These are phyloP conservation scores for Cryptococcus sp. DNA, from an alignment of 1,284 basidiomycete genomes.

Conservation along the genomic window DNA sequence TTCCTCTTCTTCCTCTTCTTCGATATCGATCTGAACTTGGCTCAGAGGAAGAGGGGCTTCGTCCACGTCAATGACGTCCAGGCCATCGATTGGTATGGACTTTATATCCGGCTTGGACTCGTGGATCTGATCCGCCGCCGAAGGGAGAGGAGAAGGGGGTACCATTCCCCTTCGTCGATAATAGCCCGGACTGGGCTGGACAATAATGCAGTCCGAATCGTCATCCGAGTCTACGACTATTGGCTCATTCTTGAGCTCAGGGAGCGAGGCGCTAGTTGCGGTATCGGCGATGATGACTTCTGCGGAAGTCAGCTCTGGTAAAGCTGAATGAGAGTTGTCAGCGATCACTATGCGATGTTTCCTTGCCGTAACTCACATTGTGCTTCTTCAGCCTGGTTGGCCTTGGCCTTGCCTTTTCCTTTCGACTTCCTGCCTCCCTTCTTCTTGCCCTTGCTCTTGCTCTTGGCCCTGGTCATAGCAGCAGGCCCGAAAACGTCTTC, in stretches of 20 bases:
- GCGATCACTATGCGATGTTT: too few species aligned
- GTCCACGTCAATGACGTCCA: not conserved
- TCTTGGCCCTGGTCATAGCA: constrained; percentile 6
- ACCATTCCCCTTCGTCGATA: constrained; percentile 11
- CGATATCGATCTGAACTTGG: not conserved
- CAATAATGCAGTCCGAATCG: constrained; percentile 16
- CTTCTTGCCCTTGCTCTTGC: constrained; percentile 4
- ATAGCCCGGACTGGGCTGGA: constrained; percentile 6
- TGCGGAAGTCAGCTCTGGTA: constrained; percentile 11
- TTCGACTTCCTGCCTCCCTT: constrained; percentile 1
- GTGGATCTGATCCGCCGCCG: too few species aligned
- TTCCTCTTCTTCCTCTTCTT: constrained; percentile 4
- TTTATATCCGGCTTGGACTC: too few species aligned
- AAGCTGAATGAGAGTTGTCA: constrained; percentile 2
- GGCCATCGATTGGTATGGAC: too few species aligned
- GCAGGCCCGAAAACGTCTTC: constrained; percentile 43
- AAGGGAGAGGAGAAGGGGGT: not conserved
- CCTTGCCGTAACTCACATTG: not conserved
- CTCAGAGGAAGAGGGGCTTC: not conserved
- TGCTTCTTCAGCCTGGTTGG: not conserved
- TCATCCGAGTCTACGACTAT: constrained; percentile 10
- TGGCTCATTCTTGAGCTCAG: constrained; percentile 2
- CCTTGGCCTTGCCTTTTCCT: constrained; percentile 4
- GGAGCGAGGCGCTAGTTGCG: constrained; percentile 3
- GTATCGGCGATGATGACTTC: not conserved